Conservation (phyloP, 2,329 filamentous ascomycete genomes). For the Colletotrichum eremochloae region DNA sequence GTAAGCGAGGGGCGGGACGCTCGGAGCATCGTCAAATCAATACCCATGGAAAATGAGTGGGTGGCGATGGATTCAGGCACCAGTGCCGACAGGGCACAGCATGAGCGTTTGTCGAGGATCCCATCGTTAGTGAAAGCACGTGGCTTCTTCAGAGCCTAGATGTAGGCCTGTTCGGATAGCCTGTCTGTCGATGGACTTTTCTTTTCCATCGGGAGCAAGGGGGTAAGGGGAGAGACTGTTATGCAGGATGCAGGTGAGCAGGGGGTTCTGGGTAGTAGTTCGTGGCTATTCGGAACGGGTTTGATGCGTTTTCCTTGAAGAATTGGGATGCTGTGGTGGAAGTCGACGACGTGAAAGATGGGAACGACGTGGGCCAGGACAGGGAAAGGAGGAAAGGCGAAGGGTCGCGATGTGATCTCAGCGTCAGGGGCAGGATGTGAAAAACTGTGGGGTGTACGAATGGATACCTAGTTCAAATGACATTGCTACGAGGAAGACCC, state of each 20-base stretch:
- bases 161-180: background rate
- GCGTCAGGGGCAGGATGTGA: constrained; percentile 14
- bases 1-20: background rate
- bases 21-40: constrained; percentile 20
- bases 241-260: background rate
- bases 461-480: too few species aligned
- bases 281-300: constrained; percentile 7
- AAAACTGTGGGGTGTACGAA: constrained; percentile 12
- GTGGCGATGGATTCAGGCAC: constrained; percentile 29
- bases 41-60: background rate
- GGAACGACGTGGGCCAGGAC: constrained; percentile 20
- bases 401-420: background rate
- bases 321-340: background rate
- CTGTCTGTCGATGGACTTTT: background rate
- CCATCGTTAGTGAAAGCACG: constrained; percentile 3
- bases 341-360: too few species aligned
- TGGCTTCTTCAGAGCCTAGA: constrained; percentile 19
- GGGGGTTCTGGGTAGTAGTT: background rate
- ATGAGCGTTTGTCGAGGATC: constrained; percentile 13
- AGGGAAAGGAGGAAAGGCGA: background rate
- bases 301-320: constrained; percentile 19
- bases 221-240: background rate
- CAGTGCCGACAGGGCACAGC: constrained; percentile 14
- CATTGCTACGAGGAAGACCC: background rate
- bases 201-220: too few species aligned